Evolutionary conservation across 2,329 filamentous ascomycete species (phyloP), one percentile per base, ranked within the genome.

Genomic region (Microdochium paspali): DNA sequence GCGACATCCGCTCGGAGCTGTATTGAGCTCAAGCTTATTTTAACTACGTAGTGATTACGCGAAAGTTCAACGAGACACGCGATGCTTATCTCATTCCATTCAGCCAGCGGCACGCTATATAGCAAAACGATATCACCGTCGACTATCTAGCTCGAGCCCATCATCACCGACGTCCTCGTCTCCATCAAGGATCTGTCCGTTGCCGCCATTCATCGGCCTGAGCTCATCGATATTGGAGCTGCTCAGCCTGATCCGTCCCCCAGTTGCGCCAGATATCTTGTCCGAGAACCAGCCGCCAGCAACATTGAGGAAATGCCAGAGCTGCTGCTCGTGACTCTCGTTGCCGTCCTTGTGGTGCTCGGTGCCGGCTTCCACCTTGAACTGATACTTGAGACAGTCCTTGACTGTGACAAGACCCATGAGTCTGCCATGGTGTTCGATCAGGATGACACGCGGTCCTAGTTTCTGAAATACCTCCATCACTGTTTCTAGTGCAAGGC

Each of bases 401-500:
- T 98, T 98, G 52, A 96, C 87, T 0, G 93, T 98, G 1, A 98
- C 87, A 0, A 98, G 74, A 0, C 93, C 93, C 0, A 79, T 80
- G 2, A 98, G 75, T 45, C 80, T 80, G 13, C 93, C 93, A 49
- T 87, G 85, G 61, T 95, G 85, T 64, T 98, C 93, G 32, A 96
- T 85, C 3, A 98, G 75, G 45, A 98, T 91, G 5, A 96, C 90
- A 1, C 93, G 80, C 0, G 91, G 93, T 0, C 93, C 93, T 63
- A 98, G 94, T 70, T 97, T 98, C 64, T 91, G 91, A 73, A 98
- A 98, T 10, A 98, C 75, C 61, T 98, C 93, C 90, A 98, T 96
- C 26, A 95, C 91, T 0, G 93, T 98, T 67, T 98, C 93, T 0
- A 98, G 80, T 0, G 91, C 87, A 1, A 97, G 79, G 1, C 89